A percentile compares a stretch with the other conserved stretches of the same genome.
Evolutionary conservation across 768 basidiomycete genomes (phyloP).

Genomic region (Russula sp.): DNA sequence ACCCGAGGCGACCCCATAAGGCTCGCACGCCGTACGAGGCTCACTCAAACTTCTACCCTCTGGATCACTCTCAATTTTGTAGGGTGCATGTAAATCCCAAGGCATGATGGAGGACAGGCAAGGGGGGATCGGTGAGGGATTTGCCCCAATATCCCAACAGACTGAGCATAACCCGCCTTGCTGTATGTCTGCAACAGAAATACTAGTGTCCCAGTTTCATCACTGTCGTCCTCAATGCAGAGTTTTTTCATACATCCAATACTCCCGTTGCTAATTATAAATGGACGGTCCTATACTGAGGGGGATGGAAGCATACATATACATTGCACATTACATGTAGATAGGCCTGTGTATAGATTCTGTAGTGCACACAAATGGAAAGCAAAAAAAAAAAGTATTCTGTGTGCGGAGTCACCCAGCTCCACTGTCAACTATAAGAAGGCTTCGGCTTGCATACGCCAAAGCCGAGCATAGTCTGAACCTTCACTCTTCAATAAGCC

Average conservation of each 20-base stretch:
- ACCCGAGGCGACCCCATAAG: neutral
- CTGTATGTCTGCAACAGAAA: too few species aligned
- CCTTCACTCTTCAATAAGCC: conserved; percentile 47
- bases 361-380: neutral
- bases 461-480: conserved; percentile 60
- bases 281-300: neutral
- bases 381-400: neutral
- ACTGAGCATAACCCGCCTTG: neutral
- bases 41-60: neutral
- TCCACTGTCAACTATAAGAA: conserved; percentile 31
- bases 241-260: neutral
- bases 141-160: too few species aligned
- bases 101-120: too few species aligned
- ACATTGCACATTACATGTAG: neutral
- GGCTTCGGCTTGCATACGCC: conserved; percentile 66
- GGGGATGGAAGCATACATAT: neutral
- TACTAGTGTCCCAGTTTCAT: too few species aligned
- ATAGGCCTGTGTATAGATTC: neutral
- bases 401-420: neutral
- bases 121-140: neutral
- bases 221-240: neutral
- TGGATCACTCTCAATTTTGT: too few species aligned
- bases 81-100: too few species aligned
- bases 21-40: neutral
- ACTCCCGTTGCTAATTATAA: neutral